phyloP scores from a whole-genome alignment of 2,329 filamentous ascomycete species.

The Aschersonia sp. region DNA sequence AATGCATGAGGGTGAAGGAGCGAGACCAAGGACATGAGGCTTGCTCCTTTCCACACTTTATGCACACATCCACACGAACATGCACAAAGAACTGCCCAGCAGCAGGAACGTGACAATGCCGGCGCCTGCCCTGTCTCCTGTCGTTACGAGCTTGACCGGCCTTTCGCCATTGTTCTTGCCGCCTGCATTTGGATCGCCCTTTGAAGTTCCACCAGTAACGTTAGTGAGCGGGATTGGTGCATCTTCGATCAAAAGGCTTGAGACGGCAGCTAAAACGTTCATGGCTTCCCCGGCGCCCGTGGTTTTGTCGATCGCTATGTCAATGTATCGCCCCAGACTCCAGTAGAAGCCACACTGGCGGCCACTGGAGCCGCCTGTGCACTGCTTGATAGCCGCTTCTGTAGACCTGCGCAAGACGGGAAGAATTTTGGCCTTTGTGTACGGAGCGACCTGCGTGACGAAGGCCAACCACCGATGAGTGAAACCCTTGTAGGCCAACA shows the following conservation, averaged over 20 bases:
- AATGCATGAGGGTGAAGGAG: background rate
- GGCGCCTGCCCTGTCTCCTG: slow-evolving; percentile 31
- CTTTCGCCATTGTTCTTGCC: slow-evolving; percentile 14
- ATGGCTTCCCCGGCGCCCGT: slow-evolving; percentile 44
- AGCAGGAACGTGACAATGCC: slow-evolving; percentile 32
- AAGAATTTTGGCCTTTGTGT: slow-evolving; percentile 37
- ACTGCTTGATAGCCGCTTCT: slow-evolving; percentile 44
- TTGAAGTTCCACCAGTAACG: slow-evolving; percentile 33
- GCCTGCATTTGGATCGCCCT: slow-evolving; percentile 26
- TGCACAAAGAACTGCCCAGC: slow-evolving; percentile 23
- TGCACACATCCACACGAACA: slow-evolving; percentile 37
- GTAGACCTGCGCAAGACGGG: slow-evolving; percentile 44
- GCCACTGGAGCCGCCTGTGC: slow-evolving; percentile 42
- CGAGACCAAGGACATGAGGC: background rate
- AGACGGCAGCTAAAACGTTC: slow-evolving; percentile 40
- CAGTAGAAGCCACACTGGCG: slow-evolving; percentile 53
- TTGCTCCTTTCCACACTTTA: slow-evolving; percentile 9
- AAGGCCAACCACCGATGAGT: slow-evolving; percentile 51
- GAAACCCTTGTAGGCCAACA: slow-evolving; percentile 59
- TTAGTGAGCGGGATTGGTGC: slow-evolving; percentile 28
- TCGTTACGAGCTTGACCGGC: slow-evolving; percentile 19
- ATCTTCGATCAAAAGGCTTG: slow-evolving; percentile 29
- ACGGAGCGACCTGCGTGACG: slow-evolving; percentile 47
- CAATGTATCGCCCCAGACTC: slow-evolving; percentile 30
- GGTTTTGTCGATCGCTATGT: slow-evolving; percentile 35